Evolutionary conservation across 345 rosid species (phyloP).

Genomic region (Raphanus raphanistrum): DNA sequence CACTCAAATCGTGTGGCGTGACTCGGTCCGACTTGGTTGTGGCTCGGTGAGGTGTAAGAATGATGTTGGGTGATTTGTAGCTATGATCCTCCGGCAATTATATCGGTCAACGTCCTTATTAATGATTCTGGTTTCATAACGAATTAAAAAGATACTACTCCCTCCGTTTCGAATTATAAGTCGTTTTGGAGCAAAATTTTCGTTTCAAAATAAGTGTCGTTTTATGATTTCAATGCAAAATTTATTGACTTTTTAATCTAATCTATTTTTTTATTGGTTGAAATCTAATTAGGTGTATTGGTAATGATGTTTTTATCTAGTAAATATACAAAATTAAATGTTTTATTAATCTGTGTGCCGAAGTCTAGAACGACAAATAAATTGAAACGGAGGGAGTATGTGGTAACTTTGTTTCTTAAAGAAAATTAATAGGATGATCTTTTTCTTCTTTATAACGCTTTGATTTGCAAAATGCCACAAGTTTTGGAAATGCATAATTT

Average conservation of each 20-base stretch:
- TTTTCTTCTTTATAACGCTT: background rate
- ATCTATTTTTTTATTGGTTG: no score
- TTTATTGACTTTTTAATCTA: no score
- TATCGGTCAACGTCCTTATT: conserved; percentile 48
- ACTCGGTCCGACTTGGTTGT: conserved; percentile 58
- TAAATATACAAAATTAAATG: no score
- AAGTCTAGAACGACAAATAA: no score
- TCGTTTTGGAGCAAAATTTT: no score
- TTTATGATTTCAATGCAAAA: no score
- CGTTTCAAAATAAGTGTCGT: no score
- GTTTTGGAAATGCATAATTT: background rate
- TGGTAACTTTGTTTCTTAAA: background rate
- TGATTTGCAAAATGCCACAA: background rate
- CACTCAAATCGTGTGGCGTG: conserved; percentile 61
- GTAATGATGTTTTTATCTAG: no score
- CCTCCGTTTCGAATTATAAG: no score
- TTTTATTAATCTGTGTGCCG: no score
- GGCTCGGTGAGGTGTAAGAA: conserved; percentile 56
- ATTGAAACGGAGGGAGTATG: no score
- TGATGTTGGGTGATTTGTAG: conserved; percentile 58
- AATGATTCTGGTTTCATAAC: conserved; percentile 1
- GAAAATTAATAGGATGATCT: background rate
- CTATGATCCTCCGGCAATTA: conserved; percentile 58
- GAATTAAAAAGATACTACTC: background rate
- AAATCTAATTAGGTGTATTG: no score